Evolutionary conservation across 1,284 basidiomycete genomes (phyloP), one percentile per base, ranked within the genome.

Genomic region (Vanrija sp.): DNA sequence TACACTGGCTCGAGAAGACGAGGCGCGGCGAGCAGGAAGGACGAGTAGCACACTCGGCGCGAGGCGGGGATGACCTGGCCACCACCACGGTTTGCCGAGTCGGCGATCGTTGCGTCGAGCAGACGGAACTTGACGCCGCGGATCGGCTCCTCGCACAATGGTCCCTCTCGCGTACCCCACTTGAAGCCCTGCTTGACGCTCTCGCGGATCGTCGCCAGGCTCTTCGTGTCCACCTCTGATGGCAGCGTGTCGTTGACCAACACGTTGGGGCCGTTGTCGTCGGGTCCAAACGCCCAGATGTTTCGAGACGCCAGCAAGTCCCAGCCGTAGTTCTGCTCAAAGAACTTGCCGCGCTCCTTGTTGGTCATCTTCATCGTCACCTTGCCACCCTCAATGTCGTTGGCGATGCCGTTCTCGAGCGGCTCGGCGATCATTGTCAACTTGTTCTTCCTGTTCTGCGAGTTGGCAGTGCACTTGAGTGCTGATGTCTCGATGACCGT

Each of bases 281-380:
- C 93, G 6, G 96, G 95, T 20, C 96, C 96, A 76, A 98, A 99
- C n/a, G 94, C 92, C 96, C 96, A 99, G 77, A 99, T 95, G 67
- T 94, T 97, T 55, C 96, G 83, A 44, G 92, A 94, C 3, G 96
- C 95, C 58, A 99, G 82, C 67, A 98, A 75, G 78, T 99, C 96
- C 96, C 96, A 99, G 56, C 95, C 89, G 75, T 98, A 97, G 72
- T 92, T 94, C 68, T 89, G 86, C 75, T 96, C 85, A 75, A 98
- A 96, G 78, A 93, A 91, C 54, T 85, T 87, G 36, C 93, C 94
- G 44, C 94, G 81, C 68, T 96, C 90, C 76, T 96, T 96, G 41
- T 88, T 83, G 3, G 89, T 83, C 89, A 96, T 93, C 23, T 86
- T 84, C 84, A 97, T 95, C 53, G 86, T 88, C 50, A 98, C 88